Percentiles rank a stretch among this genome's conserved stretches.
phyloP scores from a whole-genome alignment of 208 protist species.

The Trypanosoma grayi region DNA sequence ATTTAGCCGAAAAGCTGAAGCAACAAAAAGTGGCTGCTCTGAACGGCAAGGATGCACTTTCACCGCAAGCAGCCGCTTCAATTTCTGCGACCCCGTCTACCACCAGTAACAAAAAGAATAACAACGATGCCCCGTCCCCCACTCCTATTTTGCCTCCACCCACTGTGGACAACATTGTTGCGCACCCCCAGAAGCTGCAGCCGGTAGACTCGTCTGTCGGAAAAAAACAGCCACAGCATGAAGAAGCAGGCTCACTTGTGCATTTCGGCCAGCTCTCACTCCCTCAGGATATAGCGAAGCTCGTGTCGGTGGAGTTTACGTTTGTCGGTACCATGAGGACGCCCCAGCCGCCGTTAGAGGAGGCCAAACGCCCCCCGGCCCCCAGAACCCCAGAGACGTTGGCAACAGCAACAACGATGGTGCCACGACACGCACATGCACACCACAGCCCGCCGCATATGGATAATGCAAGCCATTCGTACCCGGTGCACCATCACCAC shows the following conservation, averaged over 20 bases:
- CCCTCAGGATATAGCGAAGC: constrained; percentile 32
- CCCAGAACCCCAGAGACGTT: neutral
- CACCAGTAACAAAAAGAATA: neutral
- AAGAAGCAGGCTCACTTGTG: constrained; percentile 11
- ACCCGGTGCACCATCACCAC: constrained; percentile 12
- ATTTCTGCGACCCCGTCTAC: constrained; percentile 11
- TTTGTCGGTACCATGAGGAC: constrained; percentile 24
- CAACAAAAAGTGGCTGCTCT: constrained; percentile 31
- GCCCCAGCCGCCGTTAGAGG: constrained; percentile 7
- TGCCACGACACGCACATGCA: constrained; percentile 3
- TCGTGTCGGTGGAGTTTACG: constrained; percentile 22
- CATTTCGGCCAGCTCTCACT: constrained; percentile 38
- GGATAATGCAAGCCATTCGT: neutral
- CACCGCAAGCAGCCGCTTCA: constrained; percentile 10
- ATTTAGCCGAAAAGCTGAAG: constrained; percentile 60
- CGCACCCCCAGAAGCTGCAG: neutral
- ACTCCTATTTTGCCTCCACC: constrained; percentile 1
- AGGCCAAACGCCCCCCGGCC: neutral
- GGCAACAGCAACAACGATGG: neutral
- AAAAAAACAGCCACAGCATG: neutral
- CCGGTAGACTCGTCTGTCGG: neutral
- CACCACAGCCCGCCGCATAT: neutral
- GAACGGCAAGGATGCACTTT: constrained; percentile 3
- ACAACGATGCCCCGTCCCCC: neutral
- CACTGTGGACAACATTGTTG: neutral